These are phyloP conservation scores for Arthonia radiata DNA, from an alignment of 495 filamentous ascomycete species.

Conservation along the genomic window DNA sequence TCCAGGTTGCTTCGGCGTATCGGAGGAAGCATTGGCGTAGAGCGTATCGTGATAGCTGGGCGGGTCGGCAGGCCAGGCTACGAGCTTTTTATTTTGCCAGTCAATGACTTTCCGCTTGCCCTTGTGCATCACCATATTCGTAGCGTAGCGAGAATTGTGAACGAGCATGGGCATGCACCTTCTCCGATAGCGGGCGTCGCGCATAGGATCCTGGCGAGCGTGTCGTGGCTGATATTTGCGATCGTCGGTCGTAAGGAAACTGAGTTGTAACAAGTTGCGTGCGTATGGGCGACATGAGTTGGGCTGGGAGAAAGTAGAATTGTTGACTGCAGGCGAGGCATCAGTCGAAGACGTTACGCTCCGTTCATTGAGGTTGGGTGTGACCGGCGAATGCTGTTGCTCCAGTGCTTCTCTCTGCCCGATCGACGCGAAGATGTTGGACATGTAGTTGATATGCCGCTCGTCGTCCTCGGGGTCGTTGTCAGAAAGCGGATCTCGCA, in stretches of 20 bases:
- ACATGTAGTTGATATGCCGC: too few relatives aligned
- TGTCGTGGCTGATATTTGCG: slow-evolving; percentile 27
- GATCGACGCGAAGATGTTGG: slow-evolving; percentile 9
- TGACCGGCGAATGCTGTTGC: slow-evolving; percentile 12
- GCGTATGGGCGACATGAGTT: background rate
- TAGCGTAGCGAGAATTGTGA: slow-evolving; percentile 19
- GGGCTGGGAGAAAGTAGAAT: background rate
- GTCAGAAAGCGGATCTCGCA: slow-evolving; percentile 2
- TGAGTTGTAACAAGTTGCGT: background rate
- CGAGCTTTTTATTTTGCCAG: slow-evolving; percentile 11
- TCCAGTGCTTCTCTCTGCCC: slow-evolving; percentile 13
- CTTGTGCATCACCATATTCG: slow-evolving; percentile 19
- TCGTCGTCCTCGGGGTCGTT: too few relatives aligned
- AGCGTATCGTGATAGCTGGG: too few relatives aligned
- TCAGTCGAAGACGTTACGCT: background rate
- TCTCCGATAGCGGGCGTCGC: slow-evolving; percentile 27
- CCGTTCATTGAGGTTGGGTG: background rate
- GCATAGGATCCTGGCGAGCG: slow-evolving; percentile 19
- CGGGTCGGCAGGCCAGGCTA: too few relatives aligned
- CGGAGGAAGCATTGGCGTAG: too few relatives aligned
- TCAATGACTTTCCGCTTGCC: slow-evolving; percentile 23
- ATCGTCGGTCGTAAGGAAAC: slow-evolving; percentile 1
- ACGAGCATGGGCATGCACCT: slow-evolving; percentile 26
- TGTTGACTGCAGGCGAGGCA: background rate
- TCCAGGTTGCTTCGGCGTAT: too few relatives aligned